Evolutionary conservation across 2,329 filamentous ascomycete genomes (phyloP).

Genomic region (Fusarium sp.): DNA sequence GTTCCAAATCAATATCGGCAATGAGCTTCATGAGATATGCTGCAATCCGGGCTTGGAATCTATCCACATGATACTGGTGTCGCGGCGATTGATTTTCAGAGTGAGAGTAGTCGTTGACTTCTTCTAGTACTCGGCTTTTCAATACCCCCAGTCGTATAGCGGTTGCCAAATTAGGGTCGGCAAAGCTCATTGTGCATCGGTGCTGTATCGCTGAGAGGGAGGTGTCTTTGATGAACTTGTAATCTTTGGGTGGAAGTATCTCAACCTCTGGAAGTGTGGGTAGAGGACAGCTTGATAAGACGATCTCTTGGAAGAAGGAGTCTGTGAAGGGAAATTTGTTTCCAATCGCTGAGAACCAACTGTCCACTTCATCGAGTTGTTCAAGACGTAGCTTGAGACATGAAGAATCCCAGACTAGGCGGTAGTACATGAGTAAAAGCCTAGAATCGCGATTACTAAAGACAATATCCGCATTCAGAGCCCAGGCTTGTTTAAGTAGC

Average conservation of each 20-base stretch:
- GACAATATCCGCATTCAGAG: constrained; percentile 15
- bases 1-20: constrained; percentile 7
- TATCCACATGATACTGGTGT: neutral
- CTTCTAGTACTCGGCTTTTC: constrained; percentile 18
- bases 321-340: constrained; percentile 7
- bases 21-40: constrained; percentile 27
- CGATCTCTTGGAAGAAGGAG: neutral
- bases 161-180: neutral
- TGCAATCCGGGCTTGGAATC: constrained; percentile 14
- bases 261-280: neutral
- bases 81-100: neutral
- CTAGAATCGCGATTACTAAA: constrained; percentile 14
- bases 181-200: constrained; percentile 13
- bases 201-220: constrained; percentile 29
- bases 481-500: constrained; percentile 16
- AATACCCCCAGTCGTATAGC: constrained; percentile 2
- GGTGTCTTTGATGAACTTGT: constrained; percentile 12
- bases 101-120: neutral
- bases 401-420: constrained; percentile 20
- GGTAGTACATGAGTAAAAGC: constrained; percentile 21
- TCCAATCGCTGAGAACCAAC: constrained; percentile 11
- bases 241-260: constrained; percentile 3
- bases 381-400: constrained; percentile 5
- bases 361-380: constrained; percentile 1
- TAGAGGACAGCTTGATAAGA: neutral